Evolutionary conservation across 2,329 filamentous ascomycete species (phyloP).

Genomic region (Ophiostoma ulmi): DNA sequence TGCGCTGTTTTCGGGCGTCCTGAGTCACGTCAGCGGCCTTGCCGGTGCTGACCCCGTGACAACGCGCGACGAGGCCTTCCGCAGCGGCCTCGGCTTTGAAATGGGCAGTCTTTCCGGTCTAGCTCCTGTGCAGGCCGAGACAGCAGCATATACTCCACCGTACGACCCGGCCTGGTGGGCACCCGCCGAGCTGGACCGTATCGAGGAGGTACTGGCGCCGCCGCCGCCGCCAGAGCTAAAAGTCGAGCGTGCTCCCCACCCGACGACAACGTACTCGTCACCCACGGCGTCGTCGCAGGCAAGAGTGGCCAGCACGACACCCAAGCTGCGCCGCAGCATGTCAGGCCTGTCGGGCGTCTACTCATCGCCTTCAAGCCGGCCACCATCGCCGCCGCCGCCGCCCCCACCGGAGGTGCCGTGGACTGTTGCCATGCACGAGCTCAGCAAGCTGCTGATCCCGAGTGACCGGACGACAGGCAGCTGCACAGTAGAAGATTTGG

Average conservation of each 20-base stretch:
- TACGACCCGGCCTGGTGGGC: conserved; percentile 73
- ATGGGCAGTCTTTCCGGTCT: conserved; percentile 39
- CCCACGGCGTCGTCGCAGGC: conserved; percentile 84
- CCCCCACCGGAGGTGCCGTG: conserved; percentile 79
- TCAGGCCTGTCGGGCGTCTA: conserved; percentile 48
- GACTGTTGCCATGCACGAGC: conserved; percentile 75
- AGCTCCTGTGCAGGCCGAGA: conserved; percentile 26
- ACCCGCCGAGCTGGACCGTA: conserved; percentile 56
- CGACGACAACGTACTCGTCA: conserved; percentile 70
- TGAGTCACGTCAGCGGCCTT: conserved; percentile 85
- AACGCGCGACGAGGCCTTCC: conserved; percentile 37
- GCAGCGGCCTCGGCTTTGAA: conserved; percentile 49
- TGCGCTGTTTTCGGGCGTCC: conserved; percentile 77
- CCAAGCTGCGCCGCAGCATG: conserved; percentile 59
- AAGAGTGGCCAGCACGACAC: conserved; percentile 63
- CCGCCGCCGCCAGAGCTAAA: conserved; percentile 40
- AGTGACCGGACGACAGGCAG: conserved; percentile 68
- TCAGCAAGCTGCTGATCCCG: conserved; percentile 78
- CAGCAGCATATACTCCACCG: conserved; percentile 25
- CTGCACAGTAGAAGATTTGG: conserved; percentile 72
- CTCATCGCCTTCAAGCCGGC: conserved; percentile 30
- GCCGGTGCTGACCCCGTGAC: conserved; percentile 48
- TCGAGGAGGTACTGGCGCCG: conserved; percentile 57
- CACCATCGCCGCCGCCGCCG: conserved; percentile 51
- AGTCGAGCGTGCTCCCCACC: conserved; percentile 51